Base-by-base conservation (phyloP, 2,329 filamentous ascomycete genomes). In the Byssochlamys sp. region DNA sequence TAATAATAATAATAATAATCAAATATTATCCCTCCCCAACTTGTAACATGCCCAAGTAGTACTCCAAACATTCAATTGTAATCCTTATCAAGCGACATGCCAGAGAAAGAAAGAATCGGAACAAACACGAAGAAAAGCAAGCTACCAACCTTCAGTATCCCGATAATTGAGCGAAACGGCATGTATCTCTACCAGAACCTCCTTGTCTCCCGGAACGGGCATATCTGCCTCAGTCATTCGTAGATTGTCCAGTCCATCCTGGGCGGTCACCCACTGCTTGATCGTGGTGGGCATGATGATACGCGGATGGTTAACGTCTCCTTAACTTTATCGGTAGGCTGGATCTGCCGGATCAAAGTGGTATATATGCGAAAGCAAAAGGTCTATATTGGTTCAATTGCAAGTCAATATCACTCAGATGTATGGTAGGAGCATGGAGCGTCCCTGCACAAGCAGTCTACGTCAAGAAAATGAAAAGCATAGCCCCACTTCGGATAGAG, bases 171-270 rank as follows among this genome's bases (percentile, higher is more conserved):
- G 69, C 4, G 79, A 78, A 0, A 82, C 79, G n/a, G 78, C 71
- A 54, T 73, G 72, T 29, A 82, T 72, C 65, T 80, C 76, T 12
- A 82, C 77, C 25, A 82, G 68, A 1, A 82, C 80, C 59, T 86
- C 82, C 1, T 77, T 77, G 1, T 77, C 71, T 19, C 76, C 75
- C 0, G 81, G 78, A 0, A 66, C 61, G 0, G 80, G 81, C 58
- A 82, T 71, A 1, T 78, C 69, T 3, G 67, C 75, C 35, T 79
- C 74, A 1, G 69, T 67, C 27, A 77, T 67, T 53, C 70, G 67
- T 28, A 86, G 74, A 59, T 81, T 80, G 54, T 83, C 80, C 25
- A 86, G 65, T 9, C 83, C 83, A 64, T 83, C 74, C 63, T 84
- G 78, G 49, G 70, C 70, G 1, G 80, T 82, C 14, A 77, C 72